Base-by-base conservation (phyloP, 179 eudicot genomes). In the Silene noctiflora region DNA sequence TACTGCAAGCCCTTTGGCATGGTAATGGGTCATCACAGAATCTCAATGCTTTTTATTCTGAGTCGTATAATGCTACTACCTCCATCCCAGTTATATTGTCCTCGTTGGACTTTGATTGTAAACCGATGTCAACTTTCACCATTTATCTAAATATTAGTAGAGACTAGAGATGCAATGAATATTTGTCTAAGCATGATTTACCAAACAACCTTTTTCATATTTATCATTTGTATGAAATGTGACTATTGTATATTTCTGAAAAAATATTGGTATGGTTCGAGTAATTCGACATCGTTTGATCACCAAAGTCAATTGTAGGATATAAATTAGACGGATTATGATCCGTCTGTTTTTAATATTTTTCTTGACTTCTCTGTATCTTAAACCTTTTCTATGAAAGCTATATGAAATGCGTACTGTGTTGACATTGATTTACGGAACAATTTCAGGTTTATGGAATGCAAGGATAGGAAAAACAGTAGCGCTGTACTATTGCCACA, bases 1-100 rank as follows among this genome's bases (percentile, higher is more conserved):
- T 79, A 94, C 98, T 66, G 97, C 98, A 67, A 92, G 88, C 58
- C 95, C 91, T 82, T 85, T 92, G 58, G 86, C 98, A 67, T 94
- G 97, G 98, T 89, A 88, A 84, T 31, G 24, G 10, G 29, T 61
- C 42, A 48, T 46, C 61, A 68, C 76, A 68, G 44, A 83, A 55
- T 72, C 76, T 53, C 64, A 60, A 71, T 63, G 55, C 60, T 75
- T 71, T 35, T 4, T 55, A 73, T 56, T 81, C 73, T 55, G 39
- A 14, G 48, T 22, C 51, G 21, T 14, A 7, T 39, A 39, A 39
- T 39, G 46, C 46, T 71, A 5, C 19, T 48, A 35, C 55, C 27
- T 55, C 3, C 51, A 44, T 44, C 14, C 51, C 51, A 44, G 10
- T 44, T 44, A 10, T 44, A 44, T 44, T 44, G 51, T 44, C 51